These are phyloP conservation scores for Croton laevigatus DNA, from an alignment of 441 rosid species.

Conservation along the genomic window DNA sequence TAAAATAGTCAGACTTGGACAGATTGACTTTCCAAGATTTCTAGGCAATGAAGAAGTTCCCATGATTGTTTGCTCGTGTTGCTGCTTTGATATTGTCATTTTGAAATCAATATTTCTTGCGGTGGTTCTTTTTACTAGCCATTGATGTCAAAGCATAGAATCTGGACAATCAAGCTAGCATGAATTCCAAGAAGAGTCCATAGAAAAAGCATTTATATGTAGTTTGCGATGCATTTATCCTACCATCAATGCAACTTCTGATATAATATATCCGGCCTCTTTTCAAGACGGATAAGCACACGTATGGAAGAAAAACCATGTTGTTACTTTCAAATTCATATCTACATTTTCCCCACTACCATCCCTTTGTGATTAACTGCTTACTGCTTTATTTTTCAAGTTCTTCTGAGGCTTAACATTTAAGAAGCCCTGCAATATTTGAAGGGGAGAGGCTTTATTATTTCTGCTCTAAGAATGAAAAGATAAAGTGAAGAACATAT, in stretches of 20 bases:
- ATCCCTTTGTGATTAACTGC: background rate
- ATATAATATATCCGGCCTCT: background rate
- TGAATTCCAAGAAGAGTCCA: background rate
- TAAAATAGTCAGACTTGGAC: background rate
- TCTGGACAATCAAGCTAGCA: background rate
- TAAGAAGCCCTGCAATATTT: background rate
- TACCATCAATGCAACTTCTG: background rate
- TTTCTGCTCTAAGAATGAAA: background rate
- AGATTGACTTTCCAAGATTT: background rate
- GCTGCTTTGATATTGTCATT: background rate
- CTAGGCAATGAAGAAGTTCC: background rate
- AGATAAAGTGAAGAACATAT: background rate
- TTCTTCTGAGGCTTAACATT: background rate
- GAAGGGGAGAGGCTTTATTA: background rate
- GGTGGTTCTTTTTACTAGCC: background rate
- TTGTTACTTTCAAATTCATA: background rate
- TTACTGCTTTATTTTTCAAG: background rate
- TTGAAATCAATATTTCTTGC: background rate
- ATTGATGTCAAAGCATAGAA: background rate
- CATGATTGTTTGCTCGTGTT: background rate
- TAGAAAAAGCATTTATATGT: background rate
- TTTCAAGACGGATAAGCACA: too few relatives aligned
- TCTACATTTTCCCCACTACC: background rate
- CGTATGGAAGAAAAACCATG: background rate
- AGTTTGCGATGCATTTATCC: too few relatives aligned